These are phyloP conservation scores for Picea engelmannii DNA, from an alignment of 83 land plant genomes.

Conservation along the genomic window DNA sequence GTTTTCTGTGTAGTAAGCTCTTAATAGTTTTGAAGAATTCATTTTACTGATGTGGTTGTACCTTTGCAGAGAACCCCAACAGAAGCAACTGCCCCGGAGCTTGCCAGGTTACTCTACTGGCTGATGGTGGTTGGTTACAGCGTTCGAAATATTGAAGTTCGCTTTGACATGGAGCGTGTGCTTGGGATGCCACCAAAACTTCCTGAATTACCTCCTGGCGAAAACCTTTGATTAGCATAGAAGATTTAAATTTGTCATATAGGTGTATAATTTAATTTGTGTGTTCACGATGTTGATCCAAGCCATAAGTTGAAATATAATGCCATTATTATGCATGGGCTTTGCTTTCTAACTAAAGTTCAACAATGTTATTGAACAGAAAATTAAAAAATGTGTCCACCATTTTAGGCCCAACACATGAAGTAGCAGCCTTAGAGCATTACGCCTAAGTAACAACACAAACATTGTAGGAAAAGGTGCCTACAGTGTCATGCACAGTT, in stretches of 20 bases:
- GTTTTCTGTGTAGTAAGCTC: no score
- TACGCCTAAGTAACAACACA: background rate
- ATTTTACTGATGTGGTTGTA: background rate
- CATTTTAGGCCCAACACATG: no score
- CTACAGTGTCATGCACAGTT: background rate
- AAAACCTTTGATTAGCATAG: conserved; percentile 33
- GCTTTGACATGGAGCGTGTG: conserved; percentile 93
- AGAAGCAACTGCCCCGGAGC: conserved; percentile 80
- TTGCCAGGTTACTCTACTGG: no score
- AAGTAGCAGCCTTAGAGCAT: background rate
- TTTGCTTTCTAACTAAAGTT: background rate
- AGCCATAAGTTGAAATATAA: background rate
- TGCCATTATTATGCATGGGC: background rate
- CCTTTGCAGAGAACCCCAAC: conserved; percentile 69
- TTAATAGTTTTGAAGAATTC: no score
- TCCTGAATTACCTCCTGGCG: conserved; percentile 90
- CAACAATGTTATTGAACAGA: background rate
- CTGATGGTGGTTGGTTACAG: no score
- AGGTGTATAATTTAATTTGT: no score
- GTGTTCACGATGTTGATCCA: background rate
- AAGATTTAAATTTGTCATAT: background rate
- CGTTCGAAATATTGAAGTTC: no score
- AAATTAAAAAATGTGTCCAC: background rate
- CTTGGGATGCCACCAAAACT: conserved; percentile 78
- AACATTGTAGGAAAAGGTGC: background rate